Percentiles rank a stretch among this genome's conserved stretches.
Evolutionary conservation across 176 grass and related monocot genomes (phyloP).

Genomic region (Sorghum bicolor): Sorghum_bicolor_NCBIv3 NC_012872.2:58614501-58615000

Average conservation of each 20-base stretch:
- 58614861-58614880: slow-evolving; percentile 10
- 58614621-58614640: slow-evolving; percentile 5
- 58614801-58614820: neutral
- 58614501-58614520: neutral
- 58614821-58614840: neutral
- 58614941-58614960: slow-evolving; percentile 1
- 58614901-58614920: neutral
- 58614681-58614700: neutral
- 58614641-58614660: neutral
- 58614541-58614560: slow-evolving; percentile 1
- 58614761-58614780: neutral
- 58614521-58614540: neutral
- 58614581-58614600: neutral
- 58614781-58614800: neutral
- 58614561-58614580: neutral
- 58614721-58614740: neutral
- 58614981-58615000: neutral
- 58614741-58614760: slow-evolving; percentile 4
- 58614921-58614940: neutral
- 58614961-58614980: neutral
- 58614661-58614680: neutral
- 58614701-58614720: slow-evolving; percentile 1
- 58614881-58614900: slow-evolving; percentile 3
- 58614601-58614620: neutral
- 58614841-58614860: neutral